A percentile compares a stretch with the other conserved stretches of the same genome.
phyloP scores from a whole-genome alignment of 805 yeast species.

The Cyberlindnera euphorbiiphila region DNA sequence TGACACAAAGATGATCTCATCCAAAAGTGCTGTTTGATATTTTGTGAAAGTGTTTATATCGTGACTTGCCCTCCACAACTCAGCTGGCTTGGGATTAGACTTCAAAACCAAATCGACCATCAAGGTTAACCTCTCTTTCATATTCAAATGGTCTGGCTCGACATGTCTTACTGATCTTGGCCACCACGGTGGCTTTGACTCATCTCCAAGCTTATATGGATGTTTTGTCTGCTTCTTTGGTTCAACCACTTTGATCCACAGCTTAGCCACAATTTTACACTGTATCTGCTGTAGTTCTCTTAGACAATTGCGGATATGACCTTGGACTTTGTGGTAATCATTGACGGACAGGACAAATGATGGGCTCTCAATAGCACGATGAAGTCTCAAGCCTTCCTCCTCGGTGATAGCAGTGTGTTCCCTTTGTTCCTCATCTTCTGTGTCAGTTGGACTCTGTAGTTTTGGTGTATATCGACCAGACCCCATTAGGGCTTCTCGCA shows the following conservation, averaged over 20 bases:
- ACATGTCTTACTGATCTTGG: constrained; percentile 53
- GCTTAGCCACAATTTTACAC: constrained; percentile 61
- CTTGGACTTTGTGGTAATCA: background rate
- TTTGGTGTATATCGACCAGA: too few species aligned
- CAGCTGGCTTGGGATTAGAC: constrained; percentile 7
- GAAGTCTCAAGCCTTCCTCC: background rate
- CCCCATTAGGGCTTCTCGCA: background rate
- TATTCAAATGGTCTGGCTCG: constrained; percentile 72
- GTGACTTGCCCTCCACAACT: constrained; percentile 4
- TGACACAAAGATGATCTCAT: constrained; percentile 18
- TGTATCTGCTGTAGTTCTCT: constrained; percentile 36
- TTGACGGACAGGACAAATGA: background rate
- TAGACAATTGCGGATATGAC: constrained; percentile 16
- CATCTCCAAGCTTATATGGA: constrained; percentile 56
- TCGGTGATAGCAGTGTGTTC: background rate
- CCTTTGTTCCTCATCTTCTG: background rate
- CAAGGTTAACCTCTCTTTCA: constrained; percentile 49
- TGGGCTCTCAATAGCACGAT: constrained; percentile 2
- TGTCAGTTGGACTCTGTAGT: background rate
- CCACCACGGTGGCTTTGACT: constrained; percentile 68
- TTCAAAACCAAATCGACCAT: constrained; percentile 38
- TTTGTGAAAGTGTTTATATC: constrained; percentile 1
- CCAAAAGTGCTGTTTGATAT: constrained; percentile 8
- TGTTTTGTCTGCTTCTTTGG: constrained; percentile 60
- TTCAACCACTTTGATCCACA: constrained; percentile 63